Conservation (phyloP, 2,329 filamentous ascomycete species). For the Colletotrichum sp. region DNA sequence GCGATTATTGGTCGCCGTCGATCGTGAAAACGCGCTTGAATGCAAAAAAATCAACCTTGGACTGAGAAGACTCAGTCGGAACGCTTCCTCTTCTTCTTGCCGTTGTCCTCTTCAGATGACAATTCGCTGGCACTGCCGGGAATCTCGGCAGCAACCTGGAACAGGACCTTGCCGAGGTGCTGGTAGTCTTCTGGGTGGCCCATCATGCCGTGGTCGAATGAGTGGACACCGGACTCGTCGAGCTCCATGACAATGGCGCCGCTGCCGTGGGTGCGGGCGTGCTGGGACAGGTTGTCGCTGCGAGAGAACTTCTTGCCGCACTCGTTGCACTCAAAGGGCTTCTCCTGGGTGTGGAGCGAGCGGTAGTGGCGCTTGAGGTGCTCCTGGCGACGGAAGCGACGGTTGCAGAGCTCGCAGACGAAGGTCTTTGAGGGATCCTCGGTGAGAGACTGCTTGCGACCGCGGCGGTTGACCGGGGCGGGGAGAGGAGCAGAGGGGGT, state of each 20-base stretch:
- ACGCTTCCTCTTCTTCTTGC: conserved; percentile 81
- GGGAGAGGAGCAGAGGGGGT: conserved; percentile 47
- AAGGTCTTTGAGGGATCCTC: conserved; percentile 99
- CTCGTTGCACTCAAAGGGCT: conserved; percentile 97
- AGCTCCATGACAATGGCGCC: conserved; percentile 92
- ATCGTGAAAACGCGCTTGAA: conserved; percentile 12
- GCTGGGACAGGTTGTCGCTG: conserved; percentile 96
- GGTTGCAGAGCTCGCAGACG: conserved; percentile 93
- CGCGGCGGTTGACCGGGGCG: conserved; percentile 81
- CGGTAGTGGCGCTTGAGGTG: conserved; percentile 98
- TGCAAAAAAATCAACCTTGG: conserved; percentile 7
- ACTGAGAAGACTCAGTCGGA: conserved; percentile 53
- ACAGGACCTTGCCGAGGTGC: conserved; percentile 77
- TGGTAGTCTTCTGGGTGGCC: conserved; percentile 62
- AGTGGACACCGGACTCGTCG: conserved; percentile 66
- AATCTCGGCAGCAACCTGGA: conserved; percentile 78
- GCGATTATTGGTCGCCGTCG: conserved; percentile 18
- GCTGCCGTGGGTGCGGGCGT: conserved; percentile 90
- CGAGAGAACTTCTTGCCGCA: conserved; percentile 99
- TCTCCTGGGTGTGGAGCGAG: conserved; percentile 97
- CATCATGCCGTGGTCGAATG: conserved; percentile 49
- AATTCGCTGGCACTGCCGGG: conserved; percentile 68
- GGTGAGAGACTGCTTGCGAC: conserved; percentile 97
- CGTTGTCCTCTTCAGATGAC: conserved; percentile 58
- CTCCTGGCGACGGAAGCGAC: conserved; percentile 96